phyloP scores from a whole-genome alignment of 73 alveolate species.

The Stentor roeselii region DNA sequence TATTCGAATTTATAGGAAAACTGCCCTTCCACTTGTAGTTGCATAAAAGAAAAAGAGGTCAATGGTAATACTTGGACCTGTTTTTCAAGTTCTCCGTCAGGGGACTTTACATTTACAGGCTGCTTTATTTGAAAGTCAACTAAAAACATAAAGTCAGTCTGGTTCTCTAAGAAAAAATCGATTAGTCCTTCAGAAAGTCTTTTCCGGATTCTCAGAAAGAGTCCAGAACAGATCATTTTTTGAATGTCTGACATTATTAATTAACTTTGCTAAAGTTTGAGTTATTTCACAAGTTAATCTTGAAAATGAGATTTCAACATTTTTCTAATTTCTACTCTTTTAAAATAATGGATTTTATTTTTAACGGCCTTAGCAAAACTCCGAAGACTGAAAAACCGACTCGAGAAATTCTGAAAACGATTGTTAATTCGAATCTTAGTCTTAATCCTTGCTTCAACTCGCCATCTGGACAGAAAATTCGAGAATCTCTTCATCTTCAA shows the following conservation, averaged over 20 bases:
- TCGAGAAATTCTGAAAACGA: no score
- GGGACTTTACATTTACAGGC: not conserved
- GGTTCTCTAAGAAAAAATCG: not conserved
- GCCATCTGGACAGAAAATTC: no score
- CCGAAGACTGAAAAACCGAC: no score
- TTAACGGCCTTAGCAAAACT: no score
- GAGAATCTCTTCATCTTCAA: no score
- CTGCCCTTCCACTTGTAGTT: not conserved
- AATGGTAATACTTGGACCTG: not conserved
- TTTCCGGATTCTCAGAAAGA: not conserved
- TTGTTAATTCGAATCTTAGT: no score
- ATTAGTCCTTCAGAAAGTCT: not conserved
- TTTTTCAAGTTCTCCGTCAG: not conserved
- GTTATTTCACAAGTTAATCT: no score
- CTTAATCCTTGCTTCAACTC: no score
- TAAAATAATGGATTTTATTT: no score
- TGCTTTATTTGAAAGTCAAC: not conserved
- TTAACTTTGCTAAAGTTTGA: no score
- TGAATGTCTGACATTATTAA: not conserved
- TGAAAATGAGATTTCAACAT: no score
- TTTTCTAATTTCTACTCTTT: no score
- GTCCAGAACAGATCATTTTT: not conserved
- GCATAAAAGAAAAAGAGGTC: not conserved
- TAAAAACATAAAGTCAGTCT: not conserved
- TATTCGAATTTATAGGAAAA: conserved; percentile 4